Evolutionary conservation across 139 green algal genomes (phyloP), one percentile per base, ranked within the genome.

Genomic region (Coelastrella sp.): DNA sequence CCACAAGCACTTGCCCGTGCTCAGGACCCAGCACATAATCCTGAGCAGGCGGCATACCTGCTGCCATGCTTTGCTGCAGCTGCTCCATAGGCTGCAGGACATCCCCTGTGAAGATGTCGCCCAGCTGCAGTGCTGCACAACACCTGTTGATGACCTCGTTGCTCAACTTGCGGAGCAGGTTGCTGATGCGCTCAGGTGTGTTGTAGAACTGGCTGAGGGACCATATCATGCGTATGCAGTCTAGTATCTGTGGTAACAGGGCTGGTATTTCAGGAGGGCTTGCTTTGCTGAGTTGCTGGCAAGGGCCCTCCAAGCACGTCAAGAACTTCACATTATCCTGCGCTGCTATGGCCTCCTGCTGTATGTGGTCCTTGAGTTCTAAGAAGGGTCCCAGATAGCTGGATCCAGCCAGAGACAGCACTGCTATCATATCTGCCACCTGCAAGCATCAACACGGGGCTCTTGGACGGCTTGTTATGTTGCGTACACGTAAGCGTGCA

Each of bases 101-200:
- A 59, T 93, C 82, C 0, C 96, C 97, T 5, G 83, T 91, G 77
- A 98, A 97, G 59, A 98, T 94, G 54, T 96, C 92, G 2, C 77
- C 65, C 68, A 98, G 87, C 7, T 90, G 91, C 82, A 99, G 97
- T 57, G 92, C 85, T 3, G 92, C 92, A 81, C 93, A 95, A 94
- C 97, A 98, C 64, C 97, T 95, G n/a, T 93, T 94, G 84, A 98
- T 97, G 93, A 99, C 96, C 91, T 98, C 97, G 78, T 97, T 97
- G 89, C 91, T 94, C 19, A 97, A 86, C 91, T 97, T 98, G 59
- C 95, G 93, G 93, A 99, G 94, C 86, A 99, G 94, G 84, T 96
- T n/a, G 92, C 94, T 22, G n/a, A 98, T 80, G 4, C 95, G 93
- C 74, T 98, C 96, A 5, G 95, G 94, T 13, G 95, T 98, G 93